Percentiles rank a stretch among this genome's conserved stretches.
phyloP scores from a whole-genome alignment of 768 basidiomycete species.

The Podaxis carcinomalis region DNA sequence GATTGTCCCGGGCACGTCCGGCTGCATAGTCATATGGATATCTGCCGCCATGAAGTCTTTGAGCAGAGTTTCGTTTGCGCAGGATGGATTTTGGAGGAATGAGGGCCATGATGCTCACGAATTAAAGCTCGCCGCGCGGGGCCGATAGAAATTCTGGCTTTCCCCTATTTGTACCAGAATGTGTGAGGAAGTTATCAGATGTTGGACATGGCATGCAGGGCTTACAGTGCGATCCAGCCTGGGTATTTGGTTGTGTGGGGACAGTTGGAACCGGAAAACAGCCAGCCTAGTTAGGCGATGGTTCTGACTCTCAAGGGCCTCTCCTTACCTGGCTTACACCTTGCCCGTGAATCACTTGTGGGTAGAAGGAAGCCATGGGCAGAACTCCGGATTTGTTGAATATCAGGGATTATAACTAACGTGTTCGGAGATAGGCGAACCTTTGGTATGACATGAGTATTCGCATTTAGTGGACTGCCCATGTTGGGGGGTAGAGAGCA shows the following conservation, averaged over 20 bases:
- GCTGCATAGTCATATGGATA: constrained; percentile 53
- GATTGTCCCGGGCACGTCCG: constrained; percentile 35
- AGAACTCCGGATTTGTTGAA: neutral
- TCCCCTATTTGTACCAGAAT: constrained; percentile 40
- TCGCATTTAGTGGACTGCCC: neutral
- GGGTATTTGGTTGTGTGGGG: constrained; percentile 37
- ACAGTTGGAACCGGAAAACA: constrained; percentile 35
- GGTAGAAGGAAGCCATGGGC: constrained; percentile 40
- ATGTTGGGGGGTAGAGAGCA: neutral
- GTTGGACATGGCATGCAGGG: constrained; percentile 15
- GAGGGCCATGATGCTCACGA: constrained; percentile 39
- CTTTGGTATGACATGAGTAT: neutral
- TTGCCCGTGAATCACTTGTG: constrained; percentile 41
- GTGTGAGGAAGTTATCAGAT: neutral
- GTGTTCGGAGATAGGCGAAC: neutral
- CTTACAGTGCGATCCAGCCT: constrained; percentile 53
- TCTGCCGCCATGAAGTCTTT: constrained; percentile 37
- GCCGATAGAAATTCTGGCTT: constrained; percentile 59
- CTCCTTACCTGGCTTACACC: constrained; percentile 38
- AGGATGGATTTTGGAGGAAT: constrained; percentile 6
- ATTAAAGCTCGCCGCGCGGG: constrained; percentile 53
- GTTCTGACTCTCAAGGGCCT: neutral
- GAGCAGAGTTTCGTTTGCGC: constrained; percentile 16
- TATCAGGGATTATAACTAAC: neutral
- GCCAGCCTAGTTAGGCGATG: neutral